Conservation (phyloP, 306 rosid species). For the Quercus aquifolioides region DNA sequence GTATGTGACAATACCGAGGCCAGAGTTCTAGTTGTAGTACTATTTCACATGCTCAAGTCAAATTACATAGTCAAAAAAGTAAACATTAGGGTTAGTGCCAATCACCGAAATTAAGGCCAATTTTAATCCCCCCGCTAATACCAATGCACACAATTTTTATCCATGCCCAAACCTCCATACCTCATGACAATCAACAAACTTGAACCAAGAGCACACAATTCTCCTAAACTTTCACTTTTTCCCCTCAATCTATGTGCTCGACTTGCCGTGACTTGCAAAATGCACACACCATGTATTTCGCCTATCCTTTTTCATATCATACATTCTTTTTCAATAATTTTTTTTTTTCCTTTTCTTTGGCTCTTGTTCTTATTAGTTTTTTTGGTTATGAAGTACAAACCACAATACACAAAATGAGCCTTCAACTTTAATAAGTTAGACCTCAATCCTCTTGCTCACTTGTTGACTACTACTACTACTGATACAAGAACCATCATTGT, state of each 20-base stretch:
- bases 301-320: slow-evolving; percentile 26
- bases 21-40: background rate
- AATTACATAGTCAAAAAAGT: slow-evolving; percentile 13
- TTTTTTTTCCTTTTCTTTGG: slow-evolving; percentile 2
- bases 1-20: slow-evolving; percentile 11
- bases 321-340: background rate
- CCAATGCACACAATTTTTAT: slow-evolving; percentile 18
- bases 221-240: background rate
- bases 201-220: background rate
- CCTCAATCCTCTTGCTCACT: slow-evolving; percentile 58
- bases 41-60: slow-evolving; percentile 23
- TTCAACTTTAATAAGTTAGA: background rate
- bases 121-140: slow-evolving; percentile 11
- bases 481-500: slow-evolving; percentile 14
- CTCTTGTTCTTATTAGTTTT: slow-evolving; percentile 7
- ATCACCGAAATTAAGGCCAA: slow-evolving; percentile 19
- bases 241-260: slow-evolving; percentile 27
- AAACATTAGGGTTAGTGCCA: slow-evolving; percentile 7
- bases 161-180: slow-evolving; percentile 24
- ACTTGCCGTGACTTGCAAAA: slow-evolving; percentile 38
- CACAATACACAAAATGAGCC: slow-evolving; percentile 10
- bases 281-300: slow-evolving; percentile 2
- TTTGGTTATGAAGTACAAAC: slow-evolving; percentile 18
- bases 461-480: slow-evolving; percentile 30
- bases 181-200: slow-evolving; percentile 17